Percentiles rank a stretch among this genome's conserved stretches.
phyloP scores from a whole-genome alignment of 805 yeast species.

The Yamadazyma insecticola region DNA sequence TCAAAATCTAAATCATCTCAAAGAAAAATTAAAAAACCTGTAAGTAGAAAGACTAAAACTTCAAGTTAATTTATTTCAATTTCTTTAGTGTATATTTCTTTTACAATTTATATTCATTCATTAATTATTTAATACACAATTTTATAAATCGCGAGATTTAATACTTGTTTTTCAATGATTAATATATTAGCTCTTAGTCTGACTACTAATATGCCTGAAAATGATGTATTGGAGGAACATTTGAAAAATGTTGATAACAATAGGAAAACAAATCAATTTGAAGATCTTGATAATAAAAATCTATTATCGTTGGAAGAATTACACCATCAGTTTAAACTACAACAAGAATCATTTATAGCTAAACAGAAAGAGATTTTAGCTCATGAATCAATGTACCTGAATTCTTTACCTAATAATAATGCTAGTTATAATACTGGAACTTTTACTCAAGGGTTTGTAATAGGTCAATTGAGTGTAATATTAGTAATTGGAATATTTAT shows the following conservation, averaged over 20 bases:
- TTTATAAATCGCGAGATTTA: no score
- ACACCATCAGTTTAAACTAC: slow-evolving; percentile 22
- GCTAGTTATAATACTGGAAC: slow-evolving; percentile 46
- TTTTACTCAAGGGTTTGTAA: slow-evolving; percentile 70
- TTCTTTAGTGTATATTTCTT: no score
- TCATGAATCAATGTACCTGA: slow-evolving; percentile 8
- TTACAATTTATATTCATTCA: no score
- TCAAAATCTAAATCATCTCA: slow-evolving; percentile 1
- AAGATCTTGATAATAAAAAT: no score
- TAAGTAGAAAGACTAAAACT: slow-evolving; percentile 9
- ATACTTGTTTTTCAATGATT: no score
- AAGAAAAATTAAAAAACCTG: slow-evolving; percentile 12
- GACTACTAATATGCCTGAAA: no score
- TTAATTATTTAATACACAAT: no score
- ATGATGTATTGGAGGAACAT: no score
- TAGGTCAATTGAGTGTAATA: slow-evolving; percentile 73
- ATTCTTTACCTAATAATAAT: not conserved
- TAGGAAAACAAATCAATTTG: no score
- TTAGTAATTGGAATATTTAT: slow-evolving; percentile 59
- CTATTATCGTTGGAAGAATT: slow-evolving; percentile 17
- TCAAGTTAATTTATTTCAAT: no score
- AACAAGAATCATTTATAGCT: slow-evolving; percentile 25
- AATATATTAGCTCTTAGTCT: no score
- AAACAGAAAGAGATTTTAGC: slow-evolving; percentile 22
- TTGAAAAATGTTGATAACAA: no score